Evolutionary conservation across 2,329 filamentous ascomycete species (phyloP).

Genomic region (Trichoderma gracile): DNA sequence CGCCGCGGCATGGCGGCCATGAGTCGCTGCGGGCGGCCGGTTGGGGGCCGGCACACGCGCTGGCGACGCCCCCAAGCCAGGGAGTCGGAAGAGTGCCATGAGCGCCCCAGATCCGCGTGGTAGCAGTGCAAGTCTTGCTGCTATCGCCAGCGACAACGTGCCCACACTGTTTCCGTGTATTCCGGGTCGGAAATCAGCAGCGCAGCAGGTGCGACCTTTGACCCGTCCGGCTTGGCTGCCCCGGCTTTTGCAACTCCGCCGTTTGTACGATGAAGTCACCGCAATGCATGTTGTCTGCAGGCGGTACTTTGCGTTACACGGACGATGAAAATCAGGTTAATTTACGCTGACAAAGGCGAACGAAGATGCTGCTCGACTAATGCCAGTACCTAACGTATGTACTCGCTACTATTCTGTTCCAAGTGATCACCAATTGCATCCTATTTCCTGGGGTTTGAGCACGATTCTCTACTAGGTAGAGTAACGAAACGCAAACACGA

Average conservation of each 20-base stretch:
- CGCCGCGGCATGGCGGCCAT: not conserved
- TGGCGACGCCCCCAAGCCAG: not conserved
- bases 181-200: slow-evolving; percentile 18
- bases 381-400: too few species aligned
- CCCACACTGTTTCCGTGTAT: slow-evolving; percentile 6
- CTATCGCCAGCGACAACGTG: slow-evolving; percentile 15
- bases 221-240: not conserved
- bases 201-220: slow-evolving; percentile 1
- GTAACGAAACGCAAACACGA: too few species aligned
- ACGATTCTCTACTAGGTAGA: too few species aligned
- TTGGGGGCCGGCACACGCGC: slow-evolving; percentile 1
- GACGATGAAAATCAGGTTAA: too few species aligned
- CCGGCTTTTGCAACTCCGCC: not conserved
- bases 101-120: not conserved
- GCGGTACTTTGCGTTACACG: too few species aligned
- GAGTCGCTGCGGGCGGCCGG: not conserved
- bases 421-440: too few species aligned
- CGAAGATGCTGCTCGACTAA: too few species aligned
- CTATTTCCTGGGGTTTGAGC: too few species aligned
- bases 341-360: too few species aligned
- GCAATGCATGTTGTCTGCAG: too few species aligned
- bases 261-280: too few species aligned
- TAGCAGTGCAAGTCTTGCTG: slow-evolving; percentile 11
- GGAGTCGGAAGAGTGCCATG: not conserved
- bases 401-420: too few species aligned